A percentile compares a stretch with the other conserved stretches of the same genome.
These are phyloP conservation scores for Rubia yunnanensis DNA, from an alignment of 257 asterid genomes.

Conservation along the genomic window DNA sequence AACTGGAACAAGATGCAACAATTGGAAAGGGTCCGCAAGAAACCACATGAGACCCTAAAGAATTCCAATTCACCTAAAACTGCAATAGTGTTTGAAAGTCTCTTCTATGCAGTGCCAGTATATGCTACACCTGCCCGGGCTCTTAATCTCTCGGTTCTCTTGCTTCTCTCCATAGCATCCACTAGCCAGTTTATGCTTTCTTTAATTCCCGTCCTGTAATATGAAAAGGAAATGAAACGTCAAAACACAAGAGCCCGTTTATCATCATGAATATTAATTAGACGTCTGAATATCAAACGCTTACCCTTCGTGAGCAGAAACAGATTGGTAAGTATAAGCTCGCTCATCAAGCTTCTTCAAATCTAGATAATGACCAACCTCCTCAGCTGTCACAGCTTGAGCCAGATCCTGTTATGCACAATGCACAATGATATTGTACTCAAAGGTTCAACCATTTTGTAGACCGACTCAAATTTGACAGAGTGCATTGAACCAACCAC, in stretches of 20 bases:
- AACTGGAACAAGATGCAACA: not conserved
- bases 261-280: not conserved
- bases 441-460: not conserved
- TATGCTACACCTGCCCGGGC: constrained; percentile 41
- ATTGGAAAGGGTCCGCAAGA: constrained; percentile 7
- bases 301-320: constrained; percentile 72
- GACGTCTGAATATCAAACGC: not conserved
- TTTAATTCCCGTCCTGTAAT: constrained; percentile 60
- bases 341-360: constrained; percentile 69
- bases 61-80: constrained; percentile 17
- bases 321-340: constrained; percentile 48
- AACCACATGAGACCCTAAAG: constrained; percentile 15
- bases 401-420: constrained; percentile 49
- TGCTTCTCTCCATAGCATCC: constrained; percentile 74
- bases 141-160: constrained; percentile 64
- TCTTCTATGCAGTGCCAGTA: constrained; percentile 10
- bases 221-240: not conserved
- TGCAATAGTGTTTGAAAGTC: not conserved
- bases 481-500: not conserved
- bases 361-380: constrained; percentile 63
- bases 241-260: not conserved
- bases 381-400: constrained; percentile 63
- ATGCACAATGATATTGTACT: not conserved
- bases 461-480: not conserved
- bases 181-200: constrained; percentile 81